Conservation (phyloP, 1,284 basidiomycete species). For the Rhodotorula sp. region DNA sequence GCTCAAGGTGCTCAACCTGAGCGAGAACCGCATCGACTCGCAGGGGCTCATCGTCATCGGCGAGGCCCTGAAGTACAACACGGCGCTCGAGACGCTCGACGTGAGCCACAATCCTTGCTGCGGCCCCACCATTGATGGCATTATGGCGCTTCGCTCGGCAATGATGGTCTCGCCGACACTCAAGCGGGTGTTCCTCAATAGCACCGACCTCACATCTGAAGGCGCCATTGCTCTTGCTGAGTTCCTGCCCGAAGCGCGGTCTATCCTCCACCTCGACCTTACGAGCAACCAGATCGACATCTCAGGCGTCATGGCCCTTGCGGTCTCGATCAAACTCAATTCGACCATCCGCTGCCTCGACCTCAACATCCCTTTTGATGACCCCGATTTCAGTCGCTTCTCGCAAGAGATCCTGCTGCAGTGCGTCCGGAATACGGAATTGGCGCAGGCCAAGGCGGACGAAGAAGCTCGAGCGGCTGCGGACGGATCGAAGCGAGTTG, state of each 20-base stretch:
- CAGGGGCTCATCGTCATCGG: constrained; percentile 76
- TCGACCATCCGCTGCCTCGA: constrained; percentile 86
- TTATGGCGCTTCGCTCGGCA: constrained; percentile 82
- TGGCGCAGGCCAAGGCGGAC: constrained; percentile 48
- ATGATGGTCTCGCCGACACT: constrained; percentile 90
- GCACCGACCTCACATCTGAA: constrained; percentile 74
- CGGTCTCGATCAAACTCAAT: constrained; percentile 77
- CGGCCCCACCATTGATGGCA: constrained; percentile 79
- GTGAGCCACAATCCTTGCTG: constrained; percentile 89
- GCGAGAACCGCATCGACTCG: constrained; percentile 88
- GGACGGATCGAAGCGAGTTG: constrained; percentile 40
- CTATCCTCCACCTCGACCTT: constrained; percentile 72
- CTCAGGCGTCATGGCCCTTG: constrained; percentile 88
- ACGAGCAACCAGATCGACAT: constrained; percentile 63
- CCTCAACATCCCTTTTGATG: constrained; percentile 79
- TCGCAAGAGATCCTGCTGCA: constrained; percentile 56
- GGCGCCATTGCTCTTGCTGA: constrained; percentile 94
- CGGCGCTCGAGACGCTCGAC: constrained; percentile 88
- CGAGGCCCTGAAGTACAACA: constrained; percentile 94
- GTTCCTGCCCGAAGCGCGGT: constrained; percentile 85
- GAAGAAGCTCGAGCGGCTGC: constrained; percentile 9
- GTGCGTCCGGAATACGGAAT: constrained; percentile 86
- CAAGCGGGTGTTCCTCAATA: constrained; percentile 86
- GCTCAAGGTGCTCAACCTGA: constrained; percentile 86
- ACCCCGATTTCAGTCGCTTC: constrained; percentile 74